Conservation (phyloP, 805 yeast species). For the Zygotorulaspora florentina region DNA sequence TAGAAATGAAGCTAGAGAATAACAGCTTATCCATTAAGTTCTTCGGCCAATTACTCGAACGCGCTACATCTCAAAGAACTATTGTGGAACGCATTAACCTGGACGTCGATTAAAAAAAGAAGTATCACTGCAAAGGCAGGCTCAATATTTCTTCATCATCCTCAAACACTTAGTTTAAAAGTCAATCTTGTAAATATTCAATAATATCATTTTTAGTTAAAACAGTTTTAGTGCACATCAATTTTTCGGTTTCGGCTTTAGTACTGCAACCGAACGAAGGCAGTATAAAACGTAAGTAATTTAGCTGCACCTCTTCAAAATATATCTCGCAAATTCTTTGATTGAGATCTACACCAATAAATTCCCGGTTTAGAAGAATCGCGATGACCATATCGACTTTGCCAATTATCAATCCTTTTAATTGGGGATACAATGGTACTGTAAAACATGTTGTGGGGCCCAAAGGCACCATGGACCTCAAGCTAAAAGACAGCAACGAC, state of each 20-base stretch:
- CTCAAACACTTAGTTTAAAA: neutral
- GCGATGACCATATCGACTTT: constrained; percentile 8
- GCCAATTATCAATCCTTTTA: constrained; percentile 29
- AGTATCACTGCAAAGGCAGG: neutral
- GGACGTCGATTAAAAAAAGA: constrained; percentile 26
- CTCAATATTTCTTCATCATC: too few relatives aligned
- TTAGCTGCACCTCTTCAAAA: neutral
- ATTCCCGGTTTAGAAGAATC: neutral
- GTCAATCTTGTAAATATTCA: constrained; percentile 7
- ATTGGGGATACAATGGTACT: constrained; percentile 36
- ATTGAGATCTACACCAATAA: neutral
- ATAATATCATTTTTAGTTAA: neutral
- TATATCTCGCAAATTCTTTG: neutral
- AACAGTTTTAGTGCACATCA: too few relatives aligned
- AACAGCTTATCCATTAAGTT: constrained; percentile 27
- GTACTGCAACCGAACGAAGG: too few relatives aligned
- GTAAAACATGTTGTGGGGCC: constrained; percentile 27
- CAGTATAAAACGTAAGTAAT: too few relatives aligned
- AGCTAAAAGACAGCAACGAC: constrained; percentile 18
- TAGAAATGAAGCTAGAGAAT: constrained; percentile 24
- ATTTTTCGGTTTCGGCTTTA: too few relatives aligned
- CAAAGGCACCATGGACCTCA: constrained; percentile 24
- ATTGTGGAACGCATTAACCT: constrained; percentile 26
- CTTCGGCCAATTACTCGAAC: constrained; percentile 23
- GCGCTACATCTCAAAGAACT: constrained; percentile 21